These are phyloP conservation scores for Ogataea haglerorum DNA, from an alignment of 805 yeast species.

Conservation along the genomic window DNA sequence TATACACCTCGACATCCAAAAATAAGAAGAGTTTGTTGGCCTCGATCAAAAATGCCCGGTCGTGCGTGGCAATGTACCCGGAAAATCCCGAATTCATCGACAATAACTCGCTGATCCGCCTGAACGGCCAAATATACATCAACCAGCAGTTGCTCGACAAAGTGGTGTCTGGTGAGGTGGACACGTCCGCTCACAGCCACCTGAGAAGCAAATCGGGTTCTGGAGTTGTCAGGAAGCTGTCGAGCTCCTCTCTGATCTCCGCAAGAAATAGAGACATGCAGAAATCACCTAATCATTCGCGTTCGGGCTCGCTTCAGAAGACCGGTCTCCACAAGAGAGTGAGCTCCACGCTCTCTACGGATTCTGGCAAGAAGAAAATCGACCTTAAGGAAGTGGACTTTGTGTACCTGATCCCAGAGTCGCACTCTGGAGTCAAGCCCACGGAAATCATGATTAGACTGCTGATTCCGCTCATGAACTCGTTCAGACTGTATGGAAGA, in stretches of 20 bases:
- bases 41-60: constrained; percentile 41
- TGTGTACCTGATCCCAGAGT: constrained; percentile 52
- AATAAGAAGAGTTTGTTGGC: constrained; percentile 51
- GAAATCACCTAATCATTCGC: constrained; percentile 19
- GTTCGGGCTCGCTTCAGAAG: constrained; percentile 14
- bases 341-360: constrained; percentile 25
- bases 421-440: constrained; percentile 69
- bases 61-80: constrained; percentile 57
- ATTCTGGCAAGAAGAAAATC: constrained; percentile 27
- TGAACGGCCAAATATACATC: constrained; percentile 52
- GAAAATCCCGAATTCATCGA: constrained; percentile 56
- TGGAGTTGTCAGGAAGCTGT: constrained; percentile 26
- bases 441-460: constrained; percentile 71
- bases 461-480: constrained; percentile 65
- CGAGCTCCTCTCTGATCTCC: constrained; percentile 28
- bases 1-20: constrained; percentile 48
- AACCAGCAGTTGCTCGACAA: constrained; percentile 34
- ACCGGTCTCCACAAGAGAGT: constrained; percentile 19
- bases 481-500: constrained; percentile 70
- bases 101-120: constrained; percentile 50
- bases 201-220: constrained; percentile 29
- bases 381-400: constrained; percentile 27
- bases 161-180: constrained; percentile 23
- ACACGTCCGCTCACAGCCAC: constrained; percentile 13
- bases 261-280: constrained; percentile 8